Evolutionary conservation across 2,329 filamentous ascomycete species (phyloP), one percentile per base, ranked within the genome.

Genomic region (Clonostachys solani): DNA sequence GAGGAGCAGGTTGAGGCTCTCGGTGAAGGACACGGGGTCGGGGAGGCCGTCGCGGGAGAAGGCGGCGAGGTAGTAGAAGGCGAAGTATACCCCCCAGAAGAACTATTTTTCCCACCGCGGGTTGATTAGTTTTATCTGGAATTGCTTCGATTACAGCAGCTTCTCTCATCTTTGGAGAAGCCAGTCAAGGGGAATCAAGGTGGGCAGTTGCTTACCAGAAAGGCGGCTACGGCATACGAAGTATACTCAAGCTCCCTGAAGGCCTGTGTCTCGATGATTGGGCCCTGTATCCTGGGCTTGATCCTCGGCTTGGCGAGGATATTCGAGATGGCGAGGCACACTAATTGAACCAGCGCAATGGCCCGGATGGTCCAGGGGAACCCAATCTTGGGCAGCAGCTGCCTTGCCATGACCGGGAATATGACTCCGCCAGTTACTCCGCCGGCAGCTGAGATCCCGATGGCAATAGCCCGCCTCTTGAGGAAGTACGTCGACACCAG

Each of bases 401-500:
- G 52, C 7, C 54, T 45, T 18, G 56, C 58, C 52, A 60, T 61
- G 38, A 48, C 52, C 2, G 81, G 81, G 55, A 80, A 84, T 8
- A 84, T 60, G 3, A 84, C 65, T 3, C 80, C 80, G 12, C 81
- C 81, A 10, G 84, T 73, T 17, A 75, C 78, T 45, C 75, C 78
- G 10, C 84, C 84, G 18, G 73, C 72, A 1, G 83, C 81, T 2
- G 77, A 72, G 17, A 87, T 62, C 13, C 84, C 84, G 45, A 87
- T 75, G 10, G 79, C 83, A 3, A 87, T 62, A 1, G 77, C 74
- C 42, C 80, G 72, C 50, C 71, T 76, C 41, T 65, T 72, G 47
- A 65, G 67, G 57, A 87, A 88, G 55, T 88, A 89, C 12, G 84
- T 84, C 5, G 83, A 78, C 3, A 88, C 66, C 5, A 86, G 76